Percentiles rank a stretch among this genome's conserved stretches.
These are phyloP conservation scores for Lentinula lateritia DNA, from an alignment of 768 basidiomycete genomes.

Conservation along the genomic window DNA sequence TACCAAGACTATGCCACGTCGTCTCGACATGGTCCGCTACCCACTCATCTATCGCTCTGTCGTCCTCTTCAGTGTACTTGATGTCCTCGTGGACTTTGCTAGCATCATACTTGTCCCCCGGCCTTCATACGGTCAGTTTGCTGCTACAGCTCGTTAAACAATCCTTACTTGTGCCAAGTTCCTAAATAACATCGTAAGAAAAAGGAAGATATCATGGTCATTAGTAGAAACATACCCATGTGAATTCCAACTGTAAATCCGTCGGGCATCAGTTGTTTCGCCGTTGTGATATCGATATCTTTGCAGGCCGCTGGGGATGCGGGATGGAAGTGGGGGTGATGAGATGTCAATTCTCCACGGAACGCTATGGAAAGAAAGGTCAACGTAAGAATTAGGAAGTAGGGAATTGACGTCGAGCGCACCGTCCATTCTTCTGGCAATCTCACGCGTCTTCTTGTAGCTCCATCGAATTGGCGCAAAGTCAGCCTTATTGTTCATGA, in stretches of 20 bases:
- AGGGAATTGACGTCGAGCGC: conserved; percentile 6
- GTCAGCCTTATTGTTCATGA: conserved; percentile 77
- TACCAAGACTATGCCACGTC: conserved; percentile 69
- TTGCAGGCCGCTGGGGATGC: conserved; percentile 51
- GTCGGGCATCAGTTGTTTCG: conserved; percentile 54
- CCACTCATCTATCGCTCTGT: conserved; percentile 71
- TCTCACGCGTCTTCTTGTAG: conserved; percentile 72
- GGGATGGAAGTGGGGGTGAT: conserved; percentile 73
- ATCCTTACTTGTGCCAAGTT: conserved; percentile 46
- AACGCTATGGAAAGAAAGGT: conserved; percentile 34
- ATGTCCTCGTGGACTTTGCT: conserved; percentile 59
- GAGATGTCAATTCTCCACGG: conserved; percentile 68
- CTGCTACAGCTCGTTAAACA: too few species aligned
- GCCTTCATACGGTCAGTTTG: conserved; percentile 20
- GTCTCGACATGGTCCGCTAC: conserved; percentile 69
- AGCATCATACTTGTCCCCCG: conserved; percentile 47
- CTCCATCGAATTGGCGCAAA: conserved; percentile 73
- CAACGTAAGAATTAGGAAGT: neutral
- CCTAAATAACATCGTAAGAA: conserved; percentile 16
- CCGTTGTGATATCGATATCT: conserved; percentile 67
- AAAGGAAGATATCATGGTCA: neutral
- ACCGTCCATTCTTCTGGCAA: conserved; percentile 71
- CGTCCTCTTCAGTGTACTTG: conserved; percentile 62
- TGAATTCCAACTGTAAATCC: conserved; percentile 65
- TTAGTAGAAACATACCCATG: conserved; percentile 40